Conservation (phyloP, 306 rosid species). For the Medicago ruthenica region DNA sequence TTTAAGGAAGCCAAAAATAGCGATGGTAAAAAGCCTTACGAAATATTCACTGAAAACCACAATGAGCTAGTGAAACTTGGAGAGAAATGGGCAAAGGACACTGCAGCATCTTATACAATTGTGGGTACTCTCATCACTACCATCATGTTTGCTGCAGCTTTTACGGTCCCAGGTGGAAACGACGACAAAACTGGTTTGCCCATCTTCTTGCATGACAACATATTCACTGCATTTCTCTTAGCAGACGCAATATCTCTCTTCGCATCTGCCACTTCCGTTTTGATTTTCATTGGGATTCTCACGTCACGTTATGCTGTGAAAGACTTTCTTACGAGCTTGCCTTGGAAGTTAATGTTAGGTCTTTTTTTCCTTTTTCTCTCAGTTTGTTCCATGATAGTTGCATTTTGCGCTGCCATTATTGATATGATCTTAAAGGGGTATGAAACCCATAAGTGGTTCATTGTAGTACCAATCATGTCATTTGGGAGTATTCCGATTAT, state of each 20-base stretch:
- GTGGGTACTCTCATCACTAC: slow-evolving; percentile 35
- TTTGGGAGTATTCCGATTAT: background rate
- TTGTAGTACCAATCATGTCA: background rate
- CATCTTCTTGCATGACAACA: background rate
- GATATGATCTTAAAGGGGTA: background rate
- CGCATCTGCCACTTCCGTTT: slow-evolving; percentile 14
- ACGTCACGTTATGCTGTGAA: background rate
- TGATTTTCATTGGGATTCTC: slow-evolving; percentile 24
- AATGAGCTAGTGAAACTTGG: slow-evolving; percentile 16
- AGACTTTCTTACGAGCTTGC: background rate
- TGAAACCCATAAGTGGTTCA: background rate
- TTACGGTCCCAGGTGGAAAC: slow-evolving; percentile 39
- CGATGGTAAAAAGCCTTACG: slow-evolving; percentile 13
- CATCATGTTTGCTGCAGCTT: slow-evolving; percentile 34
- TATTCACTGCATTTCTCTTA: background rate
- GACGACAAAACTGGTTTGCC: background rate
- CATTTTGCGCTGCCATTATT: slow-evolving; percentile 18
- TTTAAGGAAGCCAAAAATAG: background rate
- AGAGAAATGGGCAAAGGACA: slow-evolving; percentile 40
- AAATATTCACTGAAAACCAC: slow-evolving; percentile 26
- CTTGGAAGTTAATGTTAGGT: background rate
- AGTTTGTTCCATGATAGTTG: background rate
- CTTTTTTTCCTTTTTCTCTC: slow-evolving; percentile 11
- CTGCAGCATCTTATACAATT: background rate
- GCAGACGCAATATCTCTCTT: slow-evolving; percentile 7